phyloP scores from a whole-genome alignment of 2,329 filamentous ascomycete species.

The Penicillium vulpinum region DNA sequence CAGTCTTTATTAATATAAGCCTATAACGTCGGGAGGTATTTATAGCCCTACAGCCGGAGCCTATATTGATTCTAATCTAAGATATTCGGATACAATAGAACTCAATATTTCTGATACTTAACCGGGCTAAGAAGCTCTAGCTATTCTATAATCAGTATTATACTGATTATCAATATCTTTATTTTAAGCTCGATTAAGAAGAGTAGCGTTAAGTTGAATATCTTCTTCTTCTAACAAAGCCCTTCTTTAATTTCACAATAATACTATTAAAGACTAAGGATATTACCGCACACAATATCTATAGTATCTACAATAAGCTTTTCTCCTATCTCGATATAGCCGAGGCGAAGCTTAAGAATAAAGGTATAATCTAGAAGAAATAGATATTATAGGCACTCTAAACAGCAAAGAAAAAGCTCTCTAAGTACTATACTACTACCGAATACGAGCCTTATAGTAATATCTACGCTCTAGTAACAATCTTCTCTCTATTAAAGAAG shows the following conservation, averaged over 20 bases:
- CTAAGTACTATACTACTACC: neutral
- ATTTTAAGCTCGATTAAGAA: neutral
- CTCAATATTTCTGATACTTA: neutral
- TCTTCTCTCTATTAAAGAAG: neutral
- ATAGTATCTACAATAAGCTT: conserved; percentile 3
- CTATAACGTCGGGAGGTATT: neutral
- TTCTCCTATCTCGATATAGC: neutral
- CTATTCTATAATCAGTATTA: neutral
- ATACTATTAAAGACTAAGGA: neutral
- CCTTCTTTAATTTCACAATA: neutral
- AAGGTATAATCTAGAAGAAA: neutral
- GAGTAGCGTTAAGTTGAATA: conserved; percentile 9
- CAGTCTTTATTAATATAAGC: neutral
- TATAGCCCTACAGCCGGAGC: neutral
- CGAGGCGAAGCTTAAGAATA: neutral
- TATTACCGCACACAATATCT: neutral
- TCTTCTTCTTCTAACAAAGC: conserved; percentile 6
- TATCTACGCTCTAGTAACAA: neutral
- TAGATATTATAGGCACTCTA: neutral
- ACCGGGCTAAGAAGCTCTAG: neutral
- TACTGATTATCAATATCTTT: neutral
- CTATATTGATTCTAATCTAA: neutral
- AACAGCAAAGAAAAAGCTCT: neutral
- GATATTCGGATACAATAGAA: neutral
- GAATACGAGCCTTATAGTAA: neutral